Evolutionary conservation across 140 eudicot species (phyloP).

Genomic region (Senecio squalidus): DNA sequence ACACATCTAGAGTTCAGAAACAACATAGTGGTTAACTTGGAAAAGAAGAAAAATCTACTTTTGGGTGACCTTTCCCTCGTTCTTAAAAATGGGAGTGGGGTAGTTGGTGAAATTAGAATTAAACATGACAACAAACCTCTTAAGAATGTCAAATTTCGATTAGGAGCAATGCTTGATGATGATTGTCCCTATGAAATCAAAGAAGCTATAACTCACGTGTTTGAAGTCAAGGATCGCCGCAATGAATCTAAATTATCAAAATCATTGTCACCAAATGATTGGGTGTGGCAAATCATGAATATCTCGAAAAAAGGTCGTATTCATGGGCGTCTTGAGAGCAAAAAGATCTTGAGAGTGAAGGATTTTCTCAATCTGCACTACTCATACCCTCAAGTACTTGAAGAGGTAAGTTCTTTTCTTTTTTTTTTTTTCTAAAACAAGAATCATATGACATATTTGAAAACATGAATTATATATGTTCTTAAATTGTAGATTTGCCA

Average conservation of each 20-base stretch:
- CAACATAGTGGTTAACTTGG: slow-evolving; percentile 4
- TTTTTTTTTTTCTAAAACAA: too few relatives aligned
- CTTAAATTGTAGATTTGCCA: slow-evolving; percentile 4
- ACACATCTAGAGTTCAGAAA: slow-evolving; percentile 1
- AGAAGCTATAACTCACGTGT: neutral
- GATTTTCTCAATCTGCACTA: neutral
- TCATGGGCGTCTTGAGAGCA: neutral
- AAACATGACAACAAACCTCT: slow-evolving; percentile 13
- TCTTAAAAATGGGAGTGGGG: slow-evolving; percentile 23
- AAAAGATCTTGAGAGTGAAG: neutral
- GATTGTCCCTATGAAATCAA: neutral
- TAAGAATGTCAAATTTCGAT: slow-evolving; percentile 13
- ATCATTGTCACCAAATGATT: neutral
- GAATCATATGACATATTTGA: neutral
- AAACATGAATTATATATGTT: neutral
- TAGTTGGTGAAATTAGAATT: slow-evolving; percentile 17
- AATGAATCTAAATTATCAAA: neutral
- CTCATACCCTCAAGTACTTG: slow-evolving; percentile 9
- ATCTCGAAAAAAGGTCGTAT: neutral
- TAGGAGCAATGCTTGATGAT: slow-evolving; percentile 16
- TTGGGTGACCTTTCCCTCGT: slow-evolving; percentile 2
- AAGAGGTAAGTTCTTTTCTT: too few relatives aligned
- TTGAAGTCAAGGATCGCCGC: slow-evolving; percentile 19
- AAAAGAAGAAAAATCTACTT: slow-evolving; percentile 21
- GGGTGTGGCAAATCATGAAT: slow-evolving; percentile 1